Evolutionary conservation across 768 basidiomycete genomes (phyloP), one percentile per base, ranked within the genome.

Genomic region (Suillus luteus): DNA sequence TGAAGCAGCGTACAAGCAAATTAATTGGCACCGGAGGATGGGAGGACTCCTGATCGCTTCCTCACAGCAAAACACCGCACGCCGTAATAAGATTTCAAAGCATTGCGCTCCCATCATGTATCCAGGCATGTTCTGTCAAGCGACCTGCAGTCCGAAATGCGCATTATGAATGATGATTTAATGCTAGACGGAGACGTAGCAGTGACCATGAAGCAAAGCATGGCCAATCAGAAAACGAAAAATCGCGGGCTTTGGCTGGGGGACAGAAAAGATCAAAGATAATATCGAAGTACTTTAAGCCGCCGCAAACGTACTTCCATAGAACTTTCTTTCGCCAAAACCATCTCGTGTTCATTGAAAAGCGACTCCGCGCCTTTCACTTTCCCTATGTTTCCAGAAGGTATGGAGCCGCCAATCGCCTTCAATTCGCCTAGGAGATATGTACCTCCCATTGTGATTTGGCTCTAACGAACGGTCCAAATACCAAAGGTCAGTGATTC

Each of bases 401-500:
- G 70, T 65, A 67, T 90, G 83, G 40, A 83, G 78, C 76, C 78
- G 81, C 88, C 89, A 91, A 31, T 81, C 70, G 31, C 82, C 84
- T 38, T 78, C 72, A 49, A 86, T 70, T 68, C 76, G 81, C 54
- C 79, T 77, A 54, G 87, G 69, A 4, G 70, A 75, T 17, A 83
- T 73, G 63, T 64, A 69, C 65, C 87, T 78, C 24, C 85, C 86
- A 48, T 78, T 81, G 31, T 71, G 63, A 65, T 87, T 86, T n/a
- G 73, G 71, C 22, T 76, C 72, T 1, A 79, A 77, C 24, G 69
- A 67, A 64, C 81, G 77, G 55, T 68, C 63, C 60, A 93, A 75
- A 75, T 80, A 83, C 89, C 89, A 92, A 4, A 93, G 70, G 63
- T 91, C 86, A 11, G 76, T 69, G 35, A 97, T 81, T 5, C 84